Base-by-base conservation (phyloP, 2,329 filamentous ascomycete species). In the Ophiostoma novo-ulmi region DNA sequence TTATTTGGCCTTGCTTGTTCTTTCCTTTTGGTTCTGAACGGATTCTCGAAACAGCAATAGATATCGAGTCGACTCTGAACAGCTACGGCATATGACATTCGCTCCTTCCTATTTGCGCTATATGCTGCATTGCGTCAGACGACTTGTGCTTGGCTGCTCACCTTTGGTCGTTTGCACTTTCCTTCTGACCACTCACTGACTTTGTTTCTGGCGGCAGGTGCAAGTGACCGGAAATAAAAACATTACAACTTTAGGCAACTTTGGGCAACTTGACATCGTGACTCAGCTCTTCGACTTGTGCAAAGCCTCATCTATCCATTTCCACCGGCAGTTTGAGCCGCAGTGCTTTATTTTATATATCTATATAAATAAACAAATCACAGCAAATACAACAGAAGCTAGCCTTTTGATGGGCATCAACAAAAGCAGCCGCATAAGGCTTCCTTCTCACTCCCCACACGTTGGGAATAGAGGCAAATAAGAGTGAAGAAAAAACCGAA, bases 51-150 rank as follows among this genome's bases (percentile, higher is more conserved):
- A 7, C n/a, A 6, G 7, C 17, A 20, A 48, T 11, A 48, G 8
- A 26, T 55, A 11, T 26, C 22, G n/a, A 26, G 35, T 22, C 36
- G 6, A 8, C 6, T 65, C 31, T 63, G n/a, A 35, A 5, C 63
- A 63, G 14, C 10, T n/a, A 11, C 35, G 26, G 22, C 41, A 63
- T 55, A 61, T 26, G 55, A 22, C 38, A 11, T n/a, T 70, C 26
- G 26, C 35, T 58, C 69, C 35, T 70, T 31, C 64, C 66, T 68
- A 20, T 52, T 41, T 66, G 61, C 61, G 14, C 58, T 35, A 38
- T 36, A 67, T 69, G 67, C 70, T 69, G n/a, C 22, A 69, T 71
- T 71, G 70, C 61, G 67, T 67, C 70, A 69, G 70, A 61, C 61
- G 52, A 58, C 52, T 14, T 31, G 52, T 58, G 52, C n/a, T 58